Base-by-base conservation (phyloP, 169 alveolate genomes). In the Amoebophrya sp. region DNA sequence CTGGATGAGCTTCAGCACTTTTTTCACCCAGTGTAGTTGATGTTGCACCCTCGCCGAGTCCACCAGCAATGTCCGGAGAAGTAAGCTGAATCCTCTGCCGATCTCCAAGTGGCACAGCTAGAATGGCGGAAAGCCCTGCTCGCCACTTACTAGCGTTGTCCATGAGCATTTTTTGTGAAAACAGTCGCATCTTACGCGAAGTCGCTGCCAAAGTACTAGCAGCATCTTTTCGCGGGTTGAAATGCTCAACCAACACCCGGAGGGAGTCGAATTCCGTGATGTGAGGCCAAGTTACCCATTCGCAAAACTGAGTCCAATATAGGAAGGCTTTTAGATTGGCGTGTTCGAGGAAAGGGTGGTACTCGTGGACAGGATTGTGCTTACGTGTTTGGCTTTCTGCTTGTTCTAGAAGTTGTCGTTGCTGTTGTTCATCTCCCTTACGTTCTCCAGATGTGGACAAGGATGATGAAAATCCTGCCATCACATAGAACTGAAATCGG, bases 321-420 rank as follows among this genome's bases (percentile, higher is more conserved):
- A 65, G 33, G 33, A 65, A 65, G 36, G 83, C 83, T 6, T 10
- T 1, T 6, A 65, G 83, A 36, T 65, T 65, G 12, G 83, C 83
- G 83, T 65, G 83, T 26, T 65, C 83, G 3, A 65, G 26, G n/a
- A 65, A 65, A 29, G 83, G 83, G 83, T 65, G 83, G 83, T 65
- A 65, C 83, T 65, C 83, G 83, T 65, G 83, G n/a, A 53, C 76
- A 53, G 23, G 76, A 14, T 23, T 23, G 23, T 53, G 76, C 10
- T 53, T 23, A n/a, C n/a, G n/a, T n/a, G n/a, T n/a, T n/a, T n/a
- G n/a, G 65, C 29, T 12, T 18, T 6, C 65, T 6, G 65, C 65
- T 47, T 47, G 65, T 12, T 47, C 65, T n/a, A n/a, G n/a, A n/a
- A n/a, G n/a, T n/a, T n/a, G n/a, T n/a, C n/a, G n/a, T n/a, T n/a